These are phyloP conservation scores for Hordeum pubiflorum DNA, from an alignment of 202 grass and related monocot species.

Conservation along the genomic window DNA sequence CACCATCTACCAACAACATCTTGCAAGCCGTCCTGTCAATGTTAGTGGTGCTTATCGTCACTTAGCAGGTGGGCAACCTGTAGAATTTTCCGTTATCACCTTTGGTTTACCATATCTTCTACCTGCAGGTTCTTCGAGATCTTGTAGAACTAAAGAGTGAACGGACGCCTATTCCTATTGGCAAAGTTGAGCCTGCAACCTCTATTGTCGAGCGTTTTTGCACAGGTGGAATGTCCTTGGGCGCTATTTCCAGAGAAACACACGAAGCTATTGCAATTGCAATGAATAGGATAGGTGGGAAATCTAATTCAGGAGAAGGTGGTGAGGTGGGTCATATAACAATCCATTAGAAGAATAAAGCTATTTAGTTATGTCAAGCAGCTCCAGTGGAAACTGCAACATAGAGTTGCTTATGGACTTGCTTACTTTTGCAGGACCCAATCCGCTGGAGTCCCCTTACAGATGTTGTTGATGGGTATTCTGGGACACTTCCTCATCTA, in stretches of 20 bases:
- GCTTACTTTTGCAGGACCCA: conserved; percentile 60
- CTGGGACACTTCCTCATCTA: conserved; percentile 95
- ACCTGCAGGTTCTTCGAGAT: conserved; percentile 84
- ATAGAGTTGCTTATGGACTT: conserved; percentile 25
- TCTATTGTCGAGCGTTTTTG: conserved; percentile 94
- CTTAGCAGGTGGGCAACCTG: neutral
- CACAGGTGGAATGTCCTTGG: conserved; percentile 99
- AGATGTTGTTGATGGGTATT: conserved; percentile 99
- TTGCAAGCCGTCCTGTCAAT: conserved; percentile 97
- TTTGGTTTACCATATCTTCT: conserved; percentile 33
- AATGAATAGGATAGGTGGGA: conserved; percentile 97
- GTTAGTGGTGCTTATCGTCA: conserved; percentile 48
- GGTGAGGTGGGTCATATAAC: conserved; percentile 68
- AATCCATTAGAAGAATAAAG: conserved; percentile 14
- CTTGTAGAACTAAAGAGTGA: conserved; percentile 92
- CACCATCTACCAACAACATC: conserved; percentile 93
- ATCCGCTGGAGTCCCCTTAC: conserved; percentile 92
- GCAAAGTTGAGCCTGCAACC: conserved; percentile 91
- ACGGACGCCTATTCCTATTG: conserved; percentile 66
- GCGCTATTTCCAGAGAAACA: conserved; percentile 98
- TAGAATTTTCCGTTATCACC: neutral
- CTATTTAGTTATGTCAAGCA: conserved; percentile 8
- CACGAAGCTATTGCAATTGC: conserved; percentile 99
- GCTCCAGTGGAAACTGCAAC: conserved; percentile 1
- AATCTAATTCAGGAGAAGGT: conserved; percentile 99